Evolutionary conservation across 2,329 filamentous ascomycete genomes (phyloP).

Genomic region (Thelonectria blattea): DNA sequence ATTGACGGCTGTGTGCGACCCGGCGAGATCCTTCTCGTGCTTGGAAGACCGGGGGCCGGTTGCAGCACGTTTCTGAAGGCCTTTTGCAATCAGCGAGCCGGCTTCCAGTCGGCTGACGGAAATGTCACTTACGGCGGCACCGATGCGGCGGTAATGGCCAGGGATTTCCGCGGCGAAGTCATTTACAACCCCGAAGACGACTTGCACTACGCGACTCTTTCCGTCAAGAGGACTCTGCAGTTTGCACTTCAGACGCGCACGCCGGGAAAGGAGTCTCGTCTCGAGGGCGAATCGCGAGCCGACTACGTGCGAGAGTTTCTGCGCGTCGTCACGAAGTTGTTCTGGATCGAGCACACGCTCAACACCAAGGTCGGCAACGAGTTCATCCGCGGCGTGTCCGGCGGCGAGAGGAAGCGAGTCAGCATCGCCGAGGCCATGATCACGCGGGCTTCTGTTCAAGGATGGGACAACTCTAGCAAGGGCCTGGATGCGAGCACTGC

Average conservation of each 20-base stretch:
- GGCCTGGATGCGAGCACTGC: slow-evolving; percentile 76
- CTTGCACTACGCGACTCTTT: slow-evolving; percentile 72
- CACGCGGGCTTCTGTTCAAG: slow-evolving; percentile 66
- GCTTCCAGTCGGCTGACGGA: slow-evolving; percentile 69
- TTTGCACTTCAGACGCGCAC: slow-evolving; percentile 72
- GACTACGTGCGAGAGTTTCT: slow-evolving; percentile 61
- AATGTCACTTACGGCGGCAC: slow-evolving; percentile 67
- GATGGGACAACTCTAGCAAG: slow-evolving; percentile 77
- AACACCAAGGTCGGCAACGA: slow-evolving; percentile 74
- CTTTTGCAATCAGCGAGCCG: slow-evolving; percentile 71
- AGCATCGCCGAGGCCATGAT: slow-evolving; percentile 73
- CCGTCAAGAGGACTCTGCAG: slow-evolving; percentile 68
- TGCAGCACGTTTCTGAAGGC: slow-evolving; percentile 76
- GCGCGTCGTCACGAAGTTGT: slow-evolving; percentile 70
- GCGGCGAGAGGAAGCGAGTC: slow-evolving; percentile 75
- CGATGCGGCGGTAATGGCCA: slow-evolving; percentile 52
- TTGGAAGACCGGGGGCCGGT: slow-evolving; percentile 70
- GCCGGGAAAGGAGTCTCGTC: slow-evolving; percentile 54
- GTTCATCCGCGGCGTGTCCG: slow-evolving; percentile 66
- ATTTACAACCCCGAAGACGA: slow-evolving; percentile 74
- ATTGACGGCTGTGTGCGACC: slow-evolving; percentile 73
- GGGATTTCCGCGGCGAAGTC: slow-evolving; percentile 64
- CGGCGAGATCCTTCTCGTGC: slow-evolving; percentile 71
- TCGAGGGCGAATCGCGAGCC: slow-evolving; percentile 64
- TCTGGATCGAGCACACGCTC: slow-evolving; percentile 73